These are phyloP conservation scores for Orbilia quercus DNA, from an alignment of 2,329 filamentous ascomycete species.

Conservation along the genomic window DNA sequence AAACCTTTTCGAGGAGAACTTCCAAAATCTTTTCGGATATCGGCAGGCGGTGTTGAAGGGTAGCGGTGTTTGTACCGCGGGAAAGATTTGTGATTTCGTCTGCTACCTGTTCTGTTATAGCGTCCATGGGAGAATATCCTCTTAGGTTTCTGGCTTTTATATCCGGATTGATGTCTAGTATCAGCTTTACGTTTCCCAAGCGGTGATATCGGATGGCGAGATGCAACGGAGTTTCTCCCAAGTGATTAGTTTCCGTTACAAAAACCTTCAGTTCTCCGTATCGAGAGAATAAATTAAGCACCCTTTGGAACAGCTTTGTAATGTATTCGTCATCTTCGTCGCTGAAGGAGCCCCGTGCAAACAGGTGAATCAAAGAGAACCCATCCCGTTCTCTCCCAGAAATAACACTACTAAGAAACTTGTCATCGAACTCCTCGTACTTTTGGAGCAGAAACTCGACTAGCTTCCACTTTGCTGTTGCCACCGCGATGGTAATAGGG, in stretches of 20 bases:
- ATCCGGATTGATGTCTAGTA: slow-evolving; percentile 6
- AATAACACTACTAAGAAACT: not conserved
- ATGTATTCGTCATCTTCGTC: slow-evolving; percentile 1
- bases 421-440: not conserved
- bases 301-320: not conserved
- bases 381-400: not conserved
- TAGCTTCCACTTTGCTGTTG: not conserved
- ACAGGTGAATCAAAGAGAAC: slow-evolving; percentile 7
- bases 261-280: not conserved
- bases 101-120: slow-evolving; percentile 12
- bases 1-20: not conserved
- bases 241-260: not conserved
- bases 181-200: not conserved
- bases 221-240: slow-evolving; percentile 26
- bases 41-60: not conserved
- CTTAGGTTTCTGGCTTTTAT: not conserved
- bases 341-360: not conserved
- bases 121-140: slow-evolving; percentile 13
- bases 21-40: not conserved
- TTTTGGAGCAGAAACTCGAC: slow-evolving; percentile 20
- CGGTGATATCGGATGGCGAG: slow-evolving; percentile 18
- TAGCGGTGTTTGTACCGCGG: not conserved
- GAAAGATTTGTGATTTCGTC: not conserved
- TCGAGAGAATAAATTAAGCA: not conserved
- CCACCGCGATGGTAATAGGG: not conserved